Evolutionary conservation across 129 eudicot species (phyloP), one percentile per base, ranked within the genome.

Genomic region (Gnaphalium uliginosum): DNA sequence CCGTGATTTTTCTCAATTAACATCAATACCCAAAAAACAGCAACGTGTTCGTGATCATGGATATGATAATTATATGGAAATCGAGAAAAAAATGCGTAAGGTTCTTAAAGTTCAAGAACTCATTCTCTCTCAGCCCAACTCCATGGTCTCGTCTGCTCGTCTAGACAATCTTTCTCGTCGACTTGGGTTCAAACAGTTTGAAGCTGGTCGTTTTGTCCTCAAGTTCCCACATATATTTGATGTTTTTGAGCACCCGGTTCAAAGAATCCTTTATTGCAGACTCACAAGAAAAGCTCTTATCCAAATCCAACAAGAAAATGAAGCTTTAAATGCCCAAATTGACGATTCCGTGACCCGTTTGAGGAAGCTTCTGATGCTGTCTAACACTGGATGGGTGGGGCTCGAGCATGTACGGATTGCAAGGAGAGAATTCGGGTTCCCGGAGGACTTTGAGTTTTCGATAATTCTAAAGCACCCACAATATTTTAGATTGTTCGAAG

Each of bases 241-340:
- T 37, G 80, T 94, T 8, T 95, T 87, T 27, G 99, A 95, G 25
- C 99, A 91, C 86, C 99, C 97, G 0, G 99, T 95, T 80, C 97
- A 89, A 78, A 72, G 99, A 72, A 86, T 95, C 22, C 90, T 95
- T 46, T 91, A 91, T 58, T 87, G 92, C 69, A 72, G 99, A 39
- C 85, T 95, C 7, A 76, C 97, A 5, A 78, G 93, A 37, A 91
- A 85, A 72, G 96, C 96, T 18, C 74, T 54, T 19, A 30, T 66
- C 17, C 97, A 95, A 78, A 91, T 95, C 53, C 78, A 91, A 56
- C 89, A 79, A 74, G 99, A 95, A 83, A 89, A 95, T 3, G 84
- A 83, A 41, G 94, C 97, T 71, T 74, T 95, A 14, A 50, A 69
- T 22, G 85, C 86, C 35, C 99, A 91, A 84, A 76, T 95, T 8